Percentiles rank a stretch among this genome's conserved stretches.
phyloP scores from a whole-genome alignment of 1,139 yeast genomes.

The Casaregolazyma suthepensis region DNA sequence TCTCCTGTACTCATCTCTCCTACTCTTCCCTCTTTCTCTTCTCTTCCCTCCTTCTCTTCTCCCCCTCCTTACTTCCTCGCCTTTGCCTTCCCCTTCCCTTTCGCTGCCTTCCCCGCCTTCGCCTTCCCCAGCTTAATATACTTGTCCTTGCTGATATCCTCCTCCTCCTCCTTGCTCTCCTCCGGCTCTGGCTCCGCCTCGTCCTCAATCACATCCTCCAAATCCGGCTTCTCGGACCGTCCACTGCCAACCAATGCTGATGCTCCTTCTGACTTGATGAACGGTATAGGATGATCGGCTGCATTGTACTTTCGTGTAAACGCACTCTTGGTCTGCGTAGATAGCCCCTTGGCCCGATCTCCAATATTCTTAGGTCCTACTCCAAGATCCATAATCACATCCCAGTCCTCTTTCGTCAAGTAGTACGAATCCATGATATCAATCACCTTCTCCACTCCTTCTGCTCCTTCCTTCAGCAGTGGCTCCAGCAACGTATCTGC shows the following conservation, averaged over 20 bases:
- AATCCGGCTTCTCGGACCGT: constrained; percentile 42
- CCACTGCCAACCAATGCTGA: constrained; percentile 24
- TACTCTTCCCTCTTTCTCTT: too few species aligned
- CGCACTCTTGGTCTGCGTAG: constrained; percentile 70
- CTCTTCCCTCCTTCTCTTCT: background rate
- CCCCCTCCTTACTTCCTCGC: constrained; percentile 8
- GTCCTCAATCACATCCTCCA: constrained; percentile 50
- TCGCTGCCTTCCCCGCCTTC: constrained; percentile 25
- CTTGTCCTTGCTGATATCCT: constrained; percentile 49
- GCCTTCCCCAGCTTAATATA: constrained; percentile 46
- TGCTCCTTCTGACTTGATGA: constrained; percentile 57
- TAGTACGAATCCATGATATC: constrained; percentile 74
- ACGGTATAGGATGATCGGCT: constrained; percentile 76
- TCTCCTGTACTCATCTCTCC: too few species aligned
- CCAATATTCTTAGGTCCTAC: constrained; percentile 45
- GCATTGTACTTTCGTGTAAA: constrained; percentile 82
- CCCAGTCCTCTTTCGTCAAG: constrained; percentile 89
- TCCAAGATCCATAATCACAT: constrained; percentile 71
- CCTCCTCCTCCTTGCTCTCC: constrained; percentile 37
- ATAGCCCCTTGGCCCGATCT: constrained; percentile 50
- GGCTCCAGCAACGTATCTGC: constrained; percentile 53
- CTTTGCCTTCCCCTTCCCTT: constrained; percentile 22
- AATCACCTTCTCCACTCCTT: constrained; percentile 61
- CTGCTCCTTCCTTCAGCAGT: constrained; percentile 46
- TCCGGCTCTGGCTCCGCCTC: constrained; percentile 56